These are phyloP conservation scores for Fistulina hepatica DNA, from an alignment of 1,284 basidiomycete genomes.

Conservation along the genomic window DNA sequence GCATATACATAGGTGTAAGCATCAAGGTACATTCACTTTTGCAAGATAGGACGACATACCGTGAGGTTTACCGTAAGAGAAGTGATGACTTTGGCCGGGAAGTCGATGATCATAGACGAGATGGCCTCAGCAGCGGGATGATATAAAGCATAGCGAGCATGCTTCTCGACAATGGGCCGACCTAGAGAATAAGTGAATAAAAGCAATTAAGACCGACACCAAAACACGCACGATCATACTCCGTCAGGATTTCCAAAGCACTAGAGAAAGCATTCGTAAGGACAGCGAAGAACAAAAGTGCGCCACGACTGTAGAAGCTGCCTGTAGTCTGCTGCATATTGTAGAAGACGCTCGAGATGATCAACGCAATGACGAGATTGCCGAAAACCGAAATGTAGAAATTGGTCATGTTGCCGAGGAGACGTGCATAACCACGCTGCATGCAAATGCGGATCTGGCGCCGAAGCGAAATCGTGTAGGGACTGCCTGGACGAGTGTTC, in stretches of 20 bases:
- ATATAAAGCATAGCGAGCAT: constrained; percentile 13
- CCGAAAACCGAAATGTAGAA: constrained; percentile 17
- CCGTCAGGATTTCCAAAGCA: too few species aligned
- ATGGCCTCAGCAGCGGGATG: constrained; percentile 17
- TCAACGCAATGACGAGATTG: constrained; percentile 23
- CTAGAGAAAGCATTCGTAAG: constrained; percentile 26
- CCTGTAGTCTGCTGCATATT: constrained; percentile 29
- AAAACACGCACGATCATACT: constrained; percentile 7
- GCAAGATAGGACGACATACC: too few species aligned
- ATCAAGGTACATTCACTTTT: too few species aligned
- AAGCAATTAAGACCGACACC: constrained; percentile 2
- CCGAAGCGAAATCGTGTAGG: constrained; percentile 29
- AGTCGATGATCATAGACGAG: constrained; percentile 18
- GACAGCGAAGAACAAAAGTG: constrained; percentile 25
- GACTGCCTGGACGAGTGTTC: constrained; percentile 11
- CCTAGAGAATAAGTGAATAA: constrained; percentile 35
- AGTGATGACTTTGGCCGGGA: constrained; percentile 16
- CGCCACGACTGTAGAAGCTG: constrained; percentile 41
- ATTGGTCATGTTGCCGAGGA: constrained; percentile 32
- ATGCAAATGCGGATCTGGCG: constrained; percentile 49
- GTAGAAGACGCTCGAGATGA: constrained; percentile 43
- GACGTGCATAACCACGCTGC: constrained; percentile 42
- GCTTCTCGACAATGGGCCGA: constrained; percentile 38
- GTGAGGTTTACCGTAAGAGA: not conserved
- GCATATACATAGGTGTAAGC: too few species aligned